These are phyloP conservation scores for Ceratocystis colombiana DNA, from an alignment of 2,329 filamentous ascomycete species.

Conservation along the genomic window DNA sequence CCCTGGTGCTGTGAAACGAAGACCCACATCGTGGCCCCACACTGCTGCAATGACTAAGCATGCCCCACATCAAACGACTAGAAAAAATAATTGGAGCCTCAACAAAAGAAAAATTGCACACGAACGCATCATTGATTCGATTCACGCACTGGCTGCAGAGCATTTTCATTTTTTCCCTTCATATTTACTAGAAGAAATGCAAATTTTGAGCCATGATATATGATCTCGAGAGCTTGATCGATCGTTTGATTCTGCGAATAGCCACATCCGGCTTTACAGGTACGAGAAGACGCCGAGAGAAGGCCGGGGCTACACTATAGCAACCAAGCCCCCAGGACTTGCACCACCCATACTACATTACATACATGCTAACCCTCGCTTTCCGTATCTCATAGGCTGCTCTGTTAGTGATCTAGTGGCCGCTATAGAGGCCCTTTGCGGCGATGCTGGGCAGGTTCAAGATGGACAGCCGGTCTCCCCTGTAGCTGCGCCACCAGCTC, in stretches of 20 bases:
- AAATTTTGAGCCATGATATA: constrained; percentile 22
- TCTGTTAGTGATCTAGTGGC: constrained; percentile 15
- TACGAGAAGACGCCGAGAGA: neutral
- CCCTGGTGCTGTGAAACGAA: neutral
- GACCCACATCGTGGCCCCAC: neutral
- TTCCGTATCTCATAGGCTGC: constrained; percentile 11
- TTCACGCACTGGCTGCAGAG: constrained; percentile 4
- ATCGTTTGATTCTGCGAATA: constrained; percentile 26
- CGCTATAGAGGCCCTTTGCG: constrained; percentile 16
- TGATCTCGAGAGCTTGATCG: constrained; percentile 27
- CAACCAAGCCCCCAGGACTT: neutral
- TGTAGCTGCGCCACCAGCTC: neutral
- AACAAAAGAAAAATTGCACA: neutral
- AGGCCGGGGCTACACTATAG: neutral
- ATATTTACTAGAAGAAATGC: constrained; percentile 1
- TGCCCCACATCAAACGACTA: neutral
- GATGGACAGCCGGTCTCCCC: neutral
- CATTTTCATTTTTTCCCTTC: constrained; percentile 14
- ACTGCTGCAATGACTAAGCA: neutral
- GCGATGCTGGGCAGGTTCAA: neutral
- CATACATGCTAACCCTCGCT: neutral
- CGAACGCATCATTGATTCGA: constrained; percentile 19
- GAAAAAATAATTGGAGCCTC: constrained; percentile 1
- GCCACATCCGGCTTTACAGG: constrained; percentile 26
- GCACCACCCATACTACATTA: neutral